phyloP scores from a whole-genome alignment of 2,329 filamentous ascomycete genomes.

The Xylariaceae sp. region DNA sequence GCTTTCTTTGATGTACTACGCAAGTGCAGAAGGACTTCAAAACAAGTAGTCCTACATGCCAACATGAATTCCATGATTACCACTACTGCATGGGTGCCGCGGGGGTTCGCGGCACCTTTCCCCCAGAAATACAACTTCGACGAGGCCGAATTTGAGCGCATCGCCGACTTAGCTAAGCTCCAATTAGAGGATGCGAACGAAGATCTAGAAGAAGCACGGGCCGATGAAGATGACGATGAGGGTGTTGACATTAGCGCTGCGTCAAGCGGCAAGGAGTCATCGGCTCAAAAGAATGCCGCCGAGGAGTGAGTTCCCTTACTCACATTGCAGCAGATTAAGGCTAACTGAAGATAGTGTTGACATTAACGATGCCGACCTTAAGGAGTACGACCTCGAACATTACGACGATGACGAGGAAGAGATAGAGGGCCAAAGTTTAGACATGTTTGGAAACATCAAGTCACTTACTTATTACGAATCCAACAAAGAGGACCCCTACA shows the following conservation, averaged over 20 bases:
- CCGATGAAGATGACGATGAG: slow-evolving; percentile 25
- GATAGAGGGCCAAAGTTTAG: slow-evolving; percentile 69
- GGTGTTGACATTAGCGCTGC: not conserved
- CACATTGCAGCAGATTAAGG: no score
- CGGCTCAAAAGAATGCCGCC: slow-evolving; percentile 10
- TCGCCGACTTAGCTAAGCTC: slow-evolving; percentile 68
- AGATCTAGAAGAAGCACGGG: slow-evolving; percentile 70
- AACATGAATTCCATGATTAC: slow-evolving; percentile 67
- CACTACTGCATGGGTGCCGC: slow-evolving; percentile 69
- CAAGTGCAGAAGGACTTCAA: not conserved
- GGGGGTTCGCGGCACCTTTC: slow-evolving; percentile 72
- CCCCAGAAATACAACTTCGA: slow-evolving; percentile 72
- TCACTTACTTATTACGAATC: slow-evolving; percentile 90
- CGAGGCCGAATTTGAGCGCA: slow-evolving; percentile 71
- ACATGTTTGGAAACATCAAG: slow-evolving; percentile 94
- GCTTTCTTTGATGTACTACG: not conserved
- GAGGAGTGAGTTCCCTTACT: slow-evolving; percentile 16
- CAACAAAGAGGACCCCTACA: slow-evolving; percentile 94
- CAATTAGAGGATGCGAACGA: slow-evolving; percentile 91
- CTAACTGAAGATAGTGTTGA: slow-evolving; percentile 33
- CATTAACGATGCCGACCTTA: slow-evolving; percentile 78
- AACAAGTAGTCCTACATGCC: not conserved
- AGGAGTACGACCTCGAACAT: slow-evolving; percentile 93
- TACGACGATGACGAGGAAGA: slow-evolving; percentile 81
- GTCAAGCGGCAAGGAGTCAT: slow-evolving; percentile 1